These are phyloP conservation scores for Populus ilicifolia DNA, from an alignment of 345 rosid species.

Conservation along the genomic window DNA sequence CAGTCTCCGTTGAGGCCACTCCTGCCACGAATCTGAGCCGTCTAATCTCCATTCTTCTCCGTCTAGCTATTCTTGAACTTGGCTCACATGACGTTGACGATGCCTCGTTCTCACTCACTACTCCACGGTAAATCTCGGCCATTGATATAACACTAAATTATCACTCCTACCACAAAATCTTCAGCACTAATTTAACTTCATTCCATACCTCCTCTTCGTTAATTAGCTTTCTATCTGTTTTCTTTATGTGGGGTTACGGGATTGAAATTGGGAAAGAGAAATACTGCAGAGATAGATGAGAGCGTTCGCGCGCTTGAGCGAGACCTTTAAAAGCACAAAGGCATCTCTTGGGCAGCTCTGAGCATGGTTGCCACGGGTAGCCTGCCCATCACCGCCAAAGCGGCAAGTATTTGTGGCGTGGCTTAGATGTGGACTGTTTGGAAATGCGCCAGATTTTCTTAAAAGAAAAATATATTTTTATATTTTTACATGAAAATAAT, in stretches of 20 bases:
- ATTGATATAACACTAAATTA: conserved; percentile 9
- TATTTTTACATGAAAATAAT: no score
- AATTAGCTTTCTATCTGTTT: no score
- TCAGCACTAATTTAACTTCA: neutral
- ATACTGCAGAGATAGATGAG: neutral
- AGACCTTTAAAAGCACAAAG: neutral
- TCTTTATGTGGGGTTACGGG: neutral
- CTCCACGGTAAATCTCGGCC: conserved; percentile 64
- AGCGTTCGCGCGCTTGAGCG: neutral
- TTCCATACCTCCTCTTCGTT: no score
- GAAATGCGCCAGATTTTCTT: no score
- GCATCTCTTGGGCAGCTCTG: neutral
- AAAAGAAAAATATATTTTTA: no score
- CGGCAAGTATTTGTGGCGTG: neutral
- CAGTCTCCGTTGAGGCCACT: conserved; percentile 10
- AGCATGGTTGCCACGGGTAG: conserved; percentile 16
- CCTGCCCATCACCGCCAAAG: conserved; percentile 31
- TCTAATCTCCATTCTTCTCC: conserved; percentile 64
- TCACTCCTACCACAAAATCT: neutral
- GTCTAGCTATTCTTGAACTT: conserved; percentile 49
- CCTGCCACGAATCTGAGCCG: conserved; percentile 44
- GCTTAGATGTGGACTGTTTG: neutral
- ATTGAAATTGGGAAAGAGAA: neutral
- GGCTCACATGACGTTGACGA: conserved; percentile 24
- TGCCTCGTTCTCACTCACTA: conserved; percentile 40